These are phyloP conservation scores for Termitomyces sp. DNA, from an alignment of 768 basidiomycete species.

Conservation along the genomic window DNA sequence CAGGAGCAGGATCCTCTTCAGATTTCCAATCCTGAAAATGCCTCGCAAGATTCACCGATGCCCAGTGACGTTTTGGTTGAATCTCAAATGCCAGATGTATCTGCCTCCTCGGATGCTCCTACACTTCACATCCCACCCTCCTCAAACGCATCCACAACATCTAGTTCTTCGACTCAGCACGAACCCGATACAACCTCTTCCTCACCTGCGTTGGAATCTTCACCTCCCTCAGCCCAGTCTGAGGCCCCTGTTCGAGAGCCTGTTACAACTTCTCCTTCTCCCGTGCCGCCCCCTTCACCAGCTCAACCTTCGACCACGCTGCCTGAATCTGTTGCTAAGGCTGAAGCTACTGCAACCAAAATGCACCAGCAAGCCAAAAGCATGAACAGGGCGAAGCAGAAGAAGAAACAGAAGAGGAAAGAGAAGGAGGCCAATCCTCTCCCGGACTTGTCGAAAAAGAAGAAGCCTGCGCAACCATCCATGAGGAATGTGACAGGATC, in stretches of 20 bases:
- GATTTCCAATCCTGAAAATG: conserved; percentile 1
- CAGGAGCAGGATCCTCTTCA: conserved; percentile 20
- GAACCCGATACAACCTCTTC: neutral
- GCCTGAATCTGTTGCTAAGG: neutral
- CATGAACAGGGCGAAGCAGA: conserved; percentile 1
- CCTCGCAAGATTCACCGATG: conserved; percentile 13
- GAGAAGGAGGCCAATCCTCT: neutral
- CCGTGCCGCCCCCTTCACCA: neutral
- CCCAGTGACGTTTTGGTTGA: conserved; percentile 5
- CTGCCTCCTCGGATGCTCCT: neutral
- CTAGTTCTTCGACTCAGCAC: neutral
- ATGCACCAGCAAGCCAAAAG: conserved; percentile 8
- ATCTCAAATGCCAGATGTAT: neutral
- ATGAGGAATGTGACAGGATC: neutral
- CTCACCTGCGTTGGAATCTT: neutral
- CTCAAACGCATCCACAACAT: neutral
- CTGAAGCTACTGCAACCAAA: conserved; percentile 2
- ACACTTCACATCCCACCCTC: neutral
- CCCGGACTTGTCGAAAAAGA: conserved; percentile 2
- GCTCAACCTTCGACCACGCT: neutral
- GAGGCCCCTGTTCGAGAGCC: neutral
- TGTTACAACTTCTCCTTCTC: neutral
- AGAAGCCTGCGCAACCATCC: neutral
- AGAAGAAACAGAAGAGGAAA: neutral
- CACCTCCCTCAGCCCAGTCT: neutral